Base-by-base conservation (phyloP, 2,329 filamentous ascomycete species). In the Penicillium fuscoglaucum region DNA sequence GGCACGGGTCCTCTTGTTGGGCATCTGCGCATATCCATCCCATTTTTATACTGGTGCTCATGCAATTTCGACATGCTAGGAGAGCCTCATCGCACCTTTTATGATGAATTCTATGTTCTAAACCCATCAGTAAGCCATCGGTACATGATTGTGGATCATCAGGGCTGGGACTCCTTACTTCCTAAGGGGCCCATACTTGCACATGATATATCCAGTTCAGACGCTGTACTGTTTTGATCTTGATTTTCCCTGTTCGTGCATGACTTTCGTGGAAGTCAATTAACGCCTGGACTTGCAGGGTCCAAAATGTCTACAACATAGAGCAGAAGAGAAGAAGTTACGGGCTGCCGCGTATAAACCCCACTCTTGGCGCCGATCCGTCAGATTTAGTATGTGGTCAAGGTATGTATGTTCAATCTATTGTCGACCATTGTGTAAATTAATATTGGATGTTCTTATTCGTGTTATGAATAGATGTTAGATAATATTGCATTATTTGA, bases 321-420 rank as follows among this genome's bases (percentile, higher is more conserved):
- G 19, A 21, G 19, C 19, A 7, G 26, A 17, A 29, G 19, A 15
- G n/a, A 13, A 33, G 41, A 46, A 41, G 31, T 46, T 29, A 46
- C 13, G 33, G 40, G 13, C 39, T 56, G 29, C 17, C 35, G 35
- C 55, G 55, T 53, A 31, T 28, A 35, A 46, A 33, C 55, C 33
- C 55, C 48, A 53, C 49, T 47, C 41, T 53, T 57, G 41, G 54
- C 48, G 41, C 41, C 31, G 48, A 46, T 46, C 41, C n/a, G 28
- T 26, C 15, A 19, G 44, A 37, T 51, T 5, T 39, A 26, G 40
- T 24, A 29, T 12, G 44, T 49, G 28, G 12, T 17, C 52, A 31
- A 46, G 8, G 9, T 4, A 24, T 40, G 9, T 4, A 24, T 40
- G 13, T 10, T 13, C 43, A 28, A n/a, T 45, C n/a, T 12, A 28